phyloP scores from a whole-genome alignment of 148 eudicot species.

The Persicaria tinctoria region DNA sequence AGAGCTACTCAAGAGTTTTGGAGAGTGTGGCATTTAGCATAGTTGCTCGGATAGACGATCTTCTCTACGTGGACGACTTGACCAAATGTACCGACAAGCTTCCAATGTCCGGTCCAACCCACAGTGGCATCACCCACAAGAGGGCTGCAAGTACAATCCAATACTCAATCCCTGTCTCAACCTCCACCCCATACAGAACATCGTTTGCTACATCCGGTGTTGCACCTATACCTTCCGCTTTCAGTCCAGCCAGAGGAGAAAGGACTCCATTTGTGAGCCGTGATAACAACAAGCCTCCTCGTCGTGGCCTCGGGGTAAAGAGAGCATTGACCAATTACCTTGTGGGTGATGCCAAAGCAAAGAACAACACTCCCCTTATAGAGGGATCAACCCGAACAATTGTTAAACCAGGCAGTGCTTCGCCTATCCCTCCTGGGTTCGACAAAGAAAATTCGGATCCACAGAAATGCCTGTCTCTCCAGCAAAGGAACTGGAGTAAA shows the following conservation, averaged over 20 bases:
- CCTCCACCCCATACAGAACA: slow-evolving; percentile 66
- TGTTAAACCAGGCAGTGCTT: background rate
- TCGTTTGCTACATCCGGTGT: slow-evolving; percentile 15
- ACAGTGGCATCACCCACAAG: slow-evolving; percentile 47
- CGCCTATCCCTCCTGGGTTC: background rate
- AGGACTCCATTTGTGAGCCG: background rate
- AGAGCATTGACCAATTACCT: slow-evolving; percentile 16
- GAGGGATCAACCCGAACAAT: background rate
- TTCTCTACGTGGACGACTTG: slow-evolving; percentile 74
- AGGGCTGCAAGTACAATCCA: slow-evolving; percentile 29
- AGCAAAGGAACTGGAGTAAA: background rate
- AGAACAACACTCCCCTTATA: background rate
- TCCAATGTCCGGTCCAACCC: slow-evolving; percentile 25
- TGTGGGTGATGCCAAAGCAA: slow-evolving; percentile 1
- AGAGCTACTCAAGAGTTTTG: slow-evolving; percentile 95
- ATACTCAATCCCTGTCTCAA: slow-evolving; percentile 38
- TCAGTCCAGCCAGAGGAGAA: slow-evolving; percentile 6
- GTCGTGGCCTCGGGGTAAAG: slow-evolving; percentile 15
- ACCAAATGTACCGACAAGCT: slow-evolving; percentile 47
- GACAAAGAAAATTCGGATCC: slow-evolving; percentile 14
- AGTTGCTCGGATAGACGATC: slow-evolving; percentile 81
- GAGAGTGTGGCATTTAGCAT: slow-evolving; percentile 82
- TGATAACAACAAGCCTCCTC: slow-evolving; percentile 11
- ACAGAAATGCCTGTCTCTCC: slow-evolving; percentile 11
- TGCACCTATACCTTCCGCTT: background rate